These are phyloP conservation scores for Cairneyella variabilis DNA, from an alignment of 495 filamentous ascomycete species.

Conservation along the genomic window DNA sequence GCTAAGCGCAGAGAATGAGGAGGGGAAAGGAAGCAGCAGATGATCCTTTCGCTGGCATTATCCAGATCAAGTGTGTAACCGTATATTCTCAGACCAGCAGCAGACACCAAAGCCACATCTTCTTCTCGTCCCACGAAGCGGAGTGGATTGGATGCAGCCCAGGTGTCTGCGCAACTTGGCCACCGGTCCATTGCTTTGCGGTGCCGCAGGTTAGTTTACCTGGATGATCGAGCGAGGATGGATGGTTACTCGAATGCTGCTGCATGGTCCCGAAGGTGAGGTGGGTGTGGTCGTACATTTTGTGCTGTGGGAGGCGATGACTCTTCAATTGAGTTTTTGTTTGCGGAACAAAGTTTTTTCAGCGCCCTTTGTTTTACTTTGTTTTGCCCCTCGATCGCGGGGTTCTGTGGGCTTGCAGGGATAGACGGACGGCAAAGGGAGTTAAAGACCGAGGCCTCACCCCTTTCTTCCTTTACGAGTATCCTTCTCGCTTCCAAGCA, in stretches of 20 bases:
- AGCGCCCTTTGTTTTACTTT: too few relatives aligned
- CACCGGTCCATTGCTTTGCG: background rate
- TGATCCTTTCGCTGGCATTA: constrained; percentile 97
- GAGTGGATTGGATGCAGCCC: background rate
- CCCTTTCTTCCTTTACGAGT: too few relatives aligned
- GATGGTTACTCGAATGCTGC: background rate
- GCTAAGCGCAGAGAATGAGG: constrained; percentile 16
- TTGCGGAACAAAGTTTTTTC: too few relatives aligned
- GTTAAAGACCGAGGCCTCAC: too few relatives aligned
- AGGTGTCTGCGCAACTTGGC: background rate
- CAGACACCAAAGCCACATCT: too few relatives aligned
- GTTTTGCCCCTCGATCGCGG: too few relatives aligned
- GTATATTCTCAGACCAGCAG: constrained; percentile 88
- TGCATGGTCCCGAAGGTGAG: background rate
- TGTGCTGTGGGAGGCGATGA: too few relatives aligned
- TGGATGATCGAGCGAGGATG: background rate
- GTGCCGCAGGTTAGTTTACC: background rate
- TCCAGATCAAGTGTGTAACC: constrained; percentile 95
- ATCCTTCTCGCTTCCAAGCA: too few relatives aligned
- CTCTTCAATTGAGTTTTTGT: too few relatives aligned
- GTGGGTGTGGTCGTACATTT: background rate
- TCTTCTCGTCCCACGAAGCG: background rate
- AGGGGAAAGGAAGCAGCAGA: constrained; percentile 44
- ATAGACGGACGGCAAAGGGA: too few relatives aligned
- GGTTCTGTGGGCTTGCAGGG: too few relatives aligned